These are phyloP conservation scores for Rhodotorula sp. DNA, from an alignment of 1,284 basidiomycete genomes.

Conservation along the genomic window DNA sequence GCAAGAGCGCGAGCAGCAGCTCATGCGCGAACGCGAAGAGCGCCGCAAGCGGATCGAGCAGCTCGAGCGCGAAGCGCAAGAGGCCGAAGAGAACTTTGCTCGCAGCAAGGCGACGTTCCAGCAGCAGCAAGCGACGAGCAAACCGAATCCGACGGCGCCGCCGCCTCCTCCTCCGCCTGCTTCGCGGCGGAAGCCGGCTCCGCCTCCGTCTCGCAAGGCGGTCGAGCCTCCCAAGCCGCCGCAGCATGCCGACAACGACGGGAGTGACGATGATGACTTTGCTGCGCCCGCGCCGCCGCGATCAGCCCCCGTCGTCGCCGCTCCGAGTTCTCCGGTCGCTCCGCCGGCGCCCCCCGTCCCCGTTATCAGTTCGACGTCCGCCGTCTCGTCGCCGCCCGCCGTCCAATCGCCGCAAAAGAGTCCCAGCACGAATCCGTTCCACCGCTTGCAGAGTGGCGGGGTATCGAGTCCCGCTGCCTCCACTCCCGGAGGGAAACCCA, in stretches of 20 bases:
- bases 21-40: slow-evolving; percentile 64
- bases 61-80: slow-evolving; percentile 62
- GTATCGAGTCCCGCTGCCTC: slow-evolving; percentile 12
- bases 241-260: not conserved
- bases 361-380: slow-evolving; percentile 20
- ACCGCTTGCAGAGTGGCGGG: slow-evolving; percentile 23
- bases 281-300: slow-evolving; percentile 47
- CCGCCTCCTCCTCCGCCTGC: slow-evolving; percentile 44
- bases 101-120: slow-evolving; percentile 40
- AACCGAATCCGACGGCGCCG: slow-evolving; percentile 35
- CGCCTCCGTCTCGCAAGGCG: slow-evolving; percentile 8
- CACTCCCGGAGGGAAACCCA: slow-evolving; percentile 35
- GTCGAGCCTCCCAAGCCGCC: not conserved
- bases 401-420: slow-evolving; percentile 11
- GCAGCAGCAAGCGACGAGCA: slow-evolving; percentile 6
- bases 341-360: slow-evolving; percentile 43
- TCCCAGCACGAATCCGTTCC: slow-evolving; percentile 41
- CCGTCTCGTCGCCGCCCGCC: not conserved
- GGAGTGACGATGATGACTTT: slow-evolving; percentile 30
- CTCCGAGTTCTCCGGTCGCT: slow-evolving; percentile 49
- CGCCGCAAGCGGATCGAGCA: slow-evolving; percentile 40
- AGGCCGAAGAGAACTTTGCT: slow-evolving; percentile 56
- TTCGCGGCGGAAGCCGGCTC: slow-evolving; percentile 24
- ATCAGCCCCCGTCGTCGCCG: slow-evolving; percentile 44
- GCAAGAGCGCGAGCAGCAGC: slow-evolving; percentile 71